A percentile compares a stretch with the other conserved stretches of the same genome.
phyloP scores from a whole-genome alignment of 2,329 filamentous ascomycete genomes.

The Phaeosphaeriaceae sp. region DNA sequence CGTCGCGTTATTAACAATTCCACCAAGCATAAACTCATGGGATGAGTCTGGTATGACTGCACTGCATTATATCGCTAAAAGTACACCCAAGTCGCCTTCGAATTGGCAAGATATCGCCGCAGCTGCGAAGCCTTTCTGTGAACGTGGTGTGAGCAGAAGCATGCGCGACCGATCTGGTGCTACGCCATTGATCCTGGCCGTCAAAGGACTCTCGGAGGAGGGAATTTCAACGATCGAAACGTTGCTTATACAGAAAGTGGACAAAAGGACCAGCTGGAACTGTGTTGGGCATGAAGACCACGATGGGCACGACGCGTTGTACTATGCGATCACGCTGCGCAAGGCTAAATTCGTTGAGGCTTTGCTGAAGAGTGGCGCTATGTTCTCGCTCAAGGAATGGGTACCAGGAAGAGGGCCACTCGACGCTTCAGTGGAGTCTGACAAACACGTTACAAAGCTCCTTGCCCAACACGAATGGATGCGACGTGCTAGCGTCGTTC shows the following conservation, averaged over 20 bases:
- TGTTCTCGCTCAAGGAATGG: conserved; percentile 38
- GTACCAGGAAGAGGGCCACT: conserved; percentile 14
- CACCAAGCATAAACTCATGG: conserved; percentile 42
- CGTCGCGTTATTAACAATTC: conserved; percentile 33
- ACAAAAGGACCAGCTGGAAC: conserved; percentile 28
- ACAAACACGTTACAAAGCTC: conserved; percentile 28
- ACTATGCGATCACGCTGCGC: conserved; percentile 34
- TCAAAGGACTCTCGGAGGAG: conserved; percentile 37
- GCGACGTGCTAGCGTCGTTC: conserved; percentile 24
- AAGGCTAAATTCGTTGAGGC: conserved; percentile 35
- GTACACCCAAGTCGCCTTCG: conserved; percentile 24
- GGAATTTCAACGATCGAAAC: conserved; percentile 36
- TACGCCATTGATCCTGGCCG: conserved; percentile 42
- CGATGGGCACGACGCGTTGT: conserved; percentile 31
- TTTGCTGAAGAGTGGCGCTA: conserved; percentile 36
- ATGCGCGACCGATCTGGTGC: conserved; percentile 43
- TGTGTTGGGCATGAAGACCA: conserved; percentile 44
- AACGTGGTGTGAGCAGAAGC: conserved; percentile 38
- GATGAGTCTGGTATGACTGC: conserved; percentile 38
- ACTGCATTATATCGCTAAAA: conserved; percentile 39
- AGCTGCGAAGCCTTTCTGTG: conserved; percentile 34
- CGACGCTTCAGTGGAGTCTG: conserved; percentile 6
- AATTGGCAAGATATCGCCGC: conserved; percentile 38
- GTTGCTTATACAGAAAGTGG: conserved; percentile 25
- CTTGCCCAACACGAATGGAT: conserved; percentile 39